Conservation (phyloP, 2,329 filamentous ascomycete species). For the Coniochaeta sp. region DNA sequence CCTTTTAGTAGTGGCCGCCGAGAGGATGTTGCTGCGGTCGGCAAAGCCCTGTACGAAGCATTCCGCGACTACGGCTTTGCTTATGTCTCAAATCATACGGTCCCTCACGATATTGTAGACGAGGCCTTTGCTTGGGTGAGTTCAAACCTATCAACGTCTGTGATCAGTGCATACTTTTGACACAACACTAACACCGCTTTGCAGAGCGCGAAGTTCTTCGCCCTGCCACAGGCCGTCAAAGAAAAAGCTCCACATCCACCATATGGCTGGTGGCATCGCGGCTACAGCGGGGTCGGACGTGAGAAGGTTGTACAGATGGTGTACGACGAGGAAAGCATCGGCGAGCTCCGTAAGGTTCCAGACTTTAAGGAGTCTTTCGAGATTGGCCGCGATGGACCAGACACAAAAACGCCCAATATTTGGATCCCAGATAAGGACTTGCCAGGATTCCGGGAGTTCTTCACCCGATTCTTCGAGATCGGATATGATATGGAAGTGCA, state of each 20-base stretch:
- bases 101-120: constrained; percentile 24
- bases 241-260: constrained; percentile 22
- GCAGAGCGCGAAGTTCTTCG: constrained; percentile 22
- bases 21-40: constrained; percentile 5
- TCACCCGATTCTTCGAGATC: constrained; percentile 21
- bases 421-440: constrained; percentile 28
- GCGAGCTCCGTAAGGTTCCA: constrained; percentile 19
- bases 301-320: constrained; percentile 27
- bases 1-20: constrained; percentile 3
- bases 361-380: constrained; percentile 33
- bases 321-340: constrained; percentile 18
- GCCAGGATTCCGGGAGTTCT: constrained; percentile 25
- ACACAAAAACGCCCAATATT: constrained; percentile 25
- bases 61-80: constrained; percentile 24
- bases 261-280: constrained; percentile 26
- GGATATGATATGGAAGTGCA: constrained; percentile 19
- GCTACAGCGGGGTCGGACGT: constrained; percentile 25
- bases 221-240: constrained; percentile 21
- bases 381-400: constrained; percentile 22
- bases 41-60: constrained; percentile 13
- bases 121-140: constrained; percentile 26
- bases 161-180: background rate
- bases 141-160: constrained; percentile 25
- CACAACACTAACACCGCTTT: background rate
- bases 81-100: constrained; percentile 25